Evolutionary conservation across 2,329 filamentous ascomycete genomes (phyloP), one percentile per base, ranked within the genome.

Genomic region (Arthroderma sp.): DNA sequence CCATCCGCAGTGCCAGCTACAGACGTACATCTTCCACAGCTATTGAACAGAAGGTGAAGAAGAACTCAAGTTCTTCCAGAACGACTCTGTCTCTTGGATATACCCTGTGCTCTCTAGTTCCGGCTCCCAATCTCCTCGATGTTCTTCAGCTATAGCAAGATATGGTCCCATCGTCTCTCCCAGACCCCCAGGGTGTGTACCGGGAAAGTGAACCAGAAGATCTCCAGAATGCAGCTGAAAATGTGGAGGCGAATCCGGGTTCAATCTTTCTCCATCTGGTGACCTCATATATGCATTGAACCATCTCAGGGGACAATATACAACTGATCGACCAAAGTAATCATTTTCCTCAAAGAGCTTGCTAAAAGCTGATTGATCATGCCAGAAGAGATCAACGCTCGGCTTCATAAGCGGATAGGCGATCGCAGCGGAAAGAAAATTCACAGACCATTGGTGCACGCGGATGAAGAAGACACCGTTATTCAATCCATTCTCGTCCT

Each of bases 401-500:
- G 59, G 57, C 8, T 53, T 47, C 11, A 52, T 42, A 9, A 43
- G 15, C 6, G 51, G 55, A 39, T 58, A 58, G 31, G 56, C 50
- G 15, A 61, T 52, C 4, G 50, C 50, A 10, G 57, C 53, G 22
- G 54, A 53, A 9, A 64, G 50, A 7, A 61, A 48, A 6, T 57
- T 47, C 28, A 63, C 50, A 8, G 55, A 59, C 61, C 61, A 64
- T 22, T 52, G 50, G 29, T 59, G 53, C 27, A 64, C 60, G 11
- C 60, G 57, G 33, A 64, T 50, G 28, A 59, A 52, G 47, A 64
- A 62, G 5, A 58, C 53, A 4, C 61, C 60, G 31, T 55, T 55
- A 40, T 64, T 62, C 29, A 64, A 50, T 7, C 61, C 60, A 32
- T 57, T 57, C 48, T 54, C 56, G 47, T 63, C 60, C 44, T 59